Base-by-base conservation (phyloP, 2,329 filamentous ascomycete genomes). In the Tolypocladium inflatum region DNA sequence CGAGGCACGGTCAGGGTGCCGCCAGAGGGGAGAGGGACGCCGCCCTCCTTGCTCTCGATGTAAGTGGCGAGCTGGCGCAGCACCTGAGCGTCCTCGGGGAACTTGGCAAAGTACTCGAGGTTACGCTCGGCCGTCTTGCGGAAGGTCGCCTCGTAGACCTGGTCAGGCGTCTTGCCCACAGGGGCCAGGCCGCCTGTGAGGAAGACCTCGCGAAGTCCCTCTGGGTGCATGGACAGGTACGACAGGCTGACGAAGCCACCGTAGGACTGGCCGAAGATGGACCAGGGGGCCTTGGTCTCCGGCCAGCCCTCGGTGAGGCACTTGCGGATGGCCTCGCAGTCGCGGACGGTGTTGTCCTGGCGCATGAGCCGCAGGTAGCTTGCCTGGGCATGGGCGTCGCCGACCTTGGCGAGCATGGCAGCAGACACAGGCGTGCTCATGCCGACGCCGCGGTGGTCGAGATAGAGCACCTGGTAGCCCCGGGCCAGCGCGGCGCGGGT, bases 381-480 rank as follows among this genome's bases (percentile, higher is more conserved):
- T 8, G 88, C 88, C 72, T 97, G 91, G 58, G 83, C 83, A 52
- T 81, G 72, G 59, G 83, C 62, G 21, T 61, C 60, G 52, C 50
- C 59, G 3, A 70, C 58, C 17, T 64, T 52, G 39, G 82, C 80
- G 5, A 97, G 79, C 8, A 87, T 91, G 10, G 81, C 82, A 10
- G 89, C 84, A 1, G 88, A 88, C 48, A 97, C 83, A 1, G 92
- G 88, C 2, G 85, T 89, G 68, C 90, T 95, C 55, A 96, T 76
- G 1, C 93, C 93, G 3, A 91, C 95, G 15, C 93, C 93, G 55
- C 93, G 85, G 70, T 96, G 92, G 71, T 97, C 93, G n/a, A 97
- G 80, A 62, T 88, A 87, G 2, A 97, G 81, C 52, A 91, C 77
- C 71, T 95, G 89, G 68, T 96, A 97, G 19, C 92, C 92, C 61